Evolutionary conservation across 352 stramenopile genomes (phyloP).

Genomic region (Chloridella minuta): DNA sequence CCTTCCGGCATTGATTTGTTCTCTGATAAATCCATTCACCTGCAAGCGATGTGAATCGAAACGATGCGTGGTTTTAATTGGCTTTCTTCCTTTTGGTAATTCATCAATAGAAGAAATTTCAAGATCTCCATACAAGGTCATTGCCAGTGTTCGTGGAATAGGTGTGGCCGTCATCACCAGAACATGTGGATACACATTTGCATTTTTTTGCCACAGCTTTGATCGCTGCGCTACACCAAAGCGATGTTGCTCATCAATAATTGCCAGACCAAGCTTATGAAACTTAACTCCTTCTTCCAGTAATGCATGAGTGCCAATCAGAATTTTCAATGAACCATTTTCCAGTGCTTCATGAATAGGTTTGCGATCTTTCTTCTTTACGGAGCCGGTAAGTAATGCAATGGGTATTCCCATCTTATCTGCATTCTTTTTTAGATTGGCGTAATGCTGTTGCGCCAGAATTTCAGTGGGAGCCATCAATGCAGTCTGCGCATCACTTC

Average conservation of each 20-base stretch:
- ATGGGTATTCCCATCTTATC: background rate
- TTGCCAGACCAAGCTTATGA: background rate
- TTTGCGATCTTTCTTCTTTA: background rate
- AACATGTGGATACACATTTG: background rate
- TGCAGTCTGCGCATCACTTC: background rate
- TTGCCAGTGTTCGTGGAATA: background rate
- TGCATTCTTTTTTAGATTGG: background rate
- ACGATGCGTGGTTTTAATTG: background rate
- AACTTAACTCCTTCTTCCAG: background rate
- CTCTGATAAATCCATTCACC: background rate
- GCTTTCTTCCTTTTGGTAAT: background rate
- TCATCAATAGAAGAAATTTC: background rate
- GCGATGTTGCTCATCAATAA: background rate
- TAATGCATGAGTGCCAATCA: background rate
- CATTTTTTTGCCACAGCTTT: background rate
- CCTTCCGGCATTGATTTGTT: background rate
- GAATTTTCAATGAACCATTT: background rate
- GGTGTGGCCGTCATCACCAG: background rate
- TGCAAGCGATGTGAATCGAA: background rate
- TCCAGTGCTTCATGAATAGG: background rate
- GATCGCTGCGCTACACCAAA: background rate
- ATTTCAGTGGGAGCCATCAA: background rate
- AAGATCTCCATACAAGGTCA: background rate
- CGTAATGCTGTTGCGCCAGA: background rate
- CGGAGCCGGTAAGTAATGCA: background rate